phyloP scores from a whole-genome alignment of 441 rosid genomes.

The Theobroma grandiflorum region DNA sequence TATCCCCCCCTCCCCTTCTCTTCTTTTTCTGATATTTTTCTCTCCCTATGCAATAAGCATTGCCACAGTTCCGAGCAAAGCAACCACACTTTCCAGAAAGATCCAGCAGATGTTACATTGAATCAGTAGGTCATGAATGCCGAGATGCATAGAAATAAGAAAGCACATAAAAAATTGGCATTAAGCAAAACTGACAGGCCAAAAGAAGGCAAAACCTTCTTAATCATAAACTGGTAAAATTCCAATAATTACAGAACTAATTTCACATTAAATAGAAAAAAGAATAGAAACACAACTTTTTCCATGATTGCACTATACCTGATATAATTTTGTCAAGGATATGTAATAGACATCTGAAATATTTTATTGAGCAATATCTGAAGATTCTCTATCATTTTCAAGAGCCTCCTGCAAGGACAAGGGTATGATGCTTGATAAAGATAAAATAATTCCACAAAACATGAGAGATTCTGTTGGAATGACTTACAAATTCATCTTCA shows the following conservation, averaged over 20 bases:
- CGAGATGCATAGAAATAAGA: background rate
- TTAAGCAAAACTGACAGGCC: background rate
- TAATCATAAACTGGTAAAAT: too few species aligned
- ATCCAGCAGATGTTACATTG: background rate
- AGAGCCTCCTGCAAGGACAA: background rate
- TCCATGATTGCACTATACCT: background rate
- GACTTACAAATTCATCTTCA: background rate
- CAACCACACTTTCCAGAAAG: background rate
- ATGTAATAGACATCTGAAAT: background rate
- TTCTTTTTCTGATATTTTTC: background rate
- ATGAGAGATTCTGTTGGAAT: constrained; percentile 11
- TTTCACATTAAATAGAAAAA: background rate
- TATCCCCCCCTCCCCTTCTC: background rate
- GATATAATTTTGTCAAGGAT: background rate
- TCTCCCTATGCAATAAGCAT: background rate
- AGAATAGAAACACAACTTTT: background rate
- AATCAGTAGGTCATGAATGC: background rate
- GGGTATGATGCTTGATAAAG: background rate
- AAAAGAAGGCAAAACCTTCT: background rate
- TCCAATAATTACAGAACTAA: too few species aligned
- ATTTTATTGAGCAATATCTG: background rate
- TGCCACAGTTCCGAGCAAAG: background rate
- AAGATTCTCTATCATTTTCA: constrained; percentile 11
- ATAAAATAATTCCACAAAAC: background rate
- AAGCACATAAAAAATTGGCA: background rate